These are phyloP conservation scores for Vitis hybrid DNA, from an alignment of 177 flowering plant species.

Conservation along the genomic window DNA sequence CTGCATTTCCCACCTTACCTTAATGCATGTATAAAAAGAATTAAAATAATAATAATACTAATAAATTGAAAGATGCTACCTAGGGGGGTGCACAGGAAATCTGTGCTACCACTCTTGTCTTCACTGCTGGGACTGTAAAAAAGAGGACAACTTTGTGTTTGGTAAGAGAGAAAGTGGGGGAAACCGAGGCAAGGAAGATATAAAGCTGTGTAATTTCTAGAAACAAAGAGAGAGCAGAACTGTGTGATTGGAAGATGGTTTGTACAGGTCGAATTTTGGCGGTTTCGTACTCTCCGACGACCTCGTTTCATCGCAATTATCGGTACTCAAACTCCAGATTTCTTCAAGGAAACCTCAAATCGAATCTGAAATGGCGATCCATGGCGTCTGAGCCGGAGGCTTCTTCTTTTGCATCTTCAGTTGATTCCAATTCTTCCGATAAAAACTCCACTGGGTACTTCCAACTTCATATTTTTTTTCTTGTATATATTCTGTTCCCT, in stretches of 20 bases:
- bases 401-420: slow-evolving; percentile 45
- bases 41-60: too few species aligned
- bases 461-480: not conserved
- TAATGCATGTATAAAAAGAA: too few species aligned
- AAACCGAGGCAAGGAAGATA: too few species aligned
- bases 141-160: too few species aligned
- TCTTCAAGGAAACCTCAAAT: slow-evolving; percentile 12
- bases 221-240: slow-evolving; percentile 3
- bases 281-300: slow-evolving; percentile 26
- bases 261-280: slow-evolving; percentile 37
- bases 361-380: slow-evolving; percentile 36
- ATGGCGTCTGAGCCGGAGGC: slow-evolving; percentile 50
- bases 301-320: slow-evolving; percentile 12
- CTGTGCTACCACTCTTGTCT: too few species aligned
- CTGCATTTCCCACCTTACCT: too few species aligned
- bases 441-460: slow-evolving; percentile 45
- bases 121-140: too few species aligned
- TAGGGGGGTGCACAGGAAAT: too few species aligned
- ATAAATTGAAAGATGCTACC: too few species aligned
- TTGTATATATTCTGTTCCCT: not conserved
- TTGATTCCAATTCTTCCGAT: slow-evolving; percentile 45
- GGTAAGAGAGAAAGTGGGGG: too few species aligned
- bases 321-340: slow-evolving; percentile 15
- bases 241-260: slow-evolving; percentile 28
- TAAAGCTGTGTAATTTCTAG: not conserved